These are phyloP conservation scores for Metschnikowia corniflorae DNA, from an alignment of 805 yeast species.

Conservation along the genomic window DNA sequence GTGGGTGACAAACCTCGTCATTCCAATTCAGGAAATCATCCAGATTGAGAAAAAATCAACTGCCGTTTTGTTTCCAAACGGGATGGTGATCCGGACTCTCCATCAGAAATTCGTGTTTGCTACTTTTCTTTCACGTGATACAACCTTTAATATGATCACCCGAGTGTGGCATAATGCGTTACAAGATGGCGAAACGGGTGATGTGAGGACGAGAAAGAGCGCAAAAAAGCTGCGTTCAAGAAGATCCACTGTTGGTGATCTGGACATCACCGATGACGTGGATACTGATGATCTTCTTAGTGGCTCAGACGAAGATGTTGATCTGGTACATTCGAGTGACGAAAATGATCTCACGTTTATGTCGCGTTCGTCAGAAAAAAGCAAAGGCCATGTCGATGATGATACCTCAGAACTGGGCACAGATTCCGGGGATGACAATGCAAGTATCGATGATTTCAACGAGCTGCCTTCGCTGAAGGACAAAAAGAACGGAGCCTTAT, in stretches of 20 bases:
- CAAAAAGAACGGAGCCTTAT: constrained; percentile 1
- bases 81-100: constrained; percentile 58
- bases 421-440: constrained; percentile 3
- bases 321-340: constrained; percentile 18
- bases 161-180: constrained; percentile 56
- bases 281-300: constrained; percentile 25
- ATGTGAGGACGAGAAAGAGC: constrained; percentile 4
- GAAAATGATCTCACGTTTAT: constrained; percentile 17
- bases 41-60: constrained; percentile 64
- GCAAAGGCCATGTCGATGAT: constrained; percentile 2
- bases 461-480: background rate
- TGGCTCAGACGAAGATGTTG: constrained; percentile 20
- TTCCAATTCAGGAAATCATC: constrained; percentile 59
- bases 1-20: constrained; percentile 54
- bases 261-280: constrained; percentile 13
- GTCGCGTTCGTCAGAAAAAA: constrained; percentile 10
- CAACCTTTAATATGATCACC: constrained; percentile 47
- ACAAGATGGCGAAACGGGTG: constrained; percentile 15
- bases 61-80: constrained; percentile 67
- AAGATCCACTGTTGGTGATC: constrained; percentile 6
- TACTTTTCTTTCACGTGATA: constrained; percentile 59
- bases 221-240: constrained; percentile 5
- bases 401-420: constrained; percentile 4
- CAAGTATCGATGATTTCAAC: background rate
- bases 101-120: constrained; percentile 65